These are phyloP conservation scores for Pulveroboletus sp. DNA, from an alignment of 768 basidiomycete species.

Conservation along the genomic window DNA sequence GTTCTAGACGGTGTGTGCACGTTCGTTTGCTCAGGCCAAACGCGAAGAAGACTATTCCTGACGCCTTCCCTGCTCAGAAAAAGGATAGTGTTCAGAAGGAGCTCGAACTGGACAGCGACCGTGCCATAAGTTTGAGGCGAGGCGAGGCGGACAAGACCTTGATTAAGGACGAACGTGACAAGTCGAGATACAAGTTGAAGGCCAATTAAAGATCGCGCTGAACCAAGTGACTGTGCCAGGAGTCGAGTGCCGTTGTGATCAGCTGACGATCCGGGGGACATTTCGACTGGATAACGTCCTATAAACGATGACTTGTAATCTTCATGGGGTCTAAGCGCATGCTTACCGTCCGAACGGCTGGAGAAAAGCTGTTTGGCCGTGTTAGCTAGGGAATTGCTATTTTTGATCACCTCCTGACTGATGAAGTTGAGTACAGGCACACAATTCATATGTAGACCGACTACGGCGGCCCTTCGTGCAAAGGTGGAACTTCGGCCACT, in stretches of 20 bases:
- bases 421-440: too few species aligned
- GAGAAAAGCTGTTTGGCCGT: slow-evolving; percentile 16
- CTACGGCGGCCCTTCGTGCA: too few species aligned
- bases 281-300: slow-evolving; percentile 7
- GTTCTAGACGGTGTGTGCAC: background rate
- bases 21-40: slow-evolving; percentile 24
- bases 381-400: slow-evolving; percentile 3
- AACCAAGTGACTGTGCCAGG: slow-evolving; percentile 34
- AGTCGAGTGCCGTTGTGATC: slow-evolving; percentile 13
- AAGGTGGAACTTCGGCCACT: too few species aligned
- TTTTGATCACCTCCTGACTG: background rate
- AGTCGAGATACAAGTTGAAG: slow-evolving; percentile 83
- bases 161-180: slow-evolving; percentile 87
- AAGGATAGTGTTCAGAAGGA: slow-evolving; percentile 82
- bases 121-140: slow-evolving; percentile 86
- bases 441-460: too few species aligned
- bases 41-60: slow-evolving; percentile 78
- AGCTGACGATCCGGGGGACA: slow-evolving; percentile 2
- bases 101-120: slow-evolving; percentile 91
- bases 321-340: too few species aligned
- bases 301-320: slow-evolving; percentile 1
- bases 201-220: slow-evolving; percentile 66
- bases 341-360: too few species aligned
- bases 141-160: slow-evolving; percentile 76
- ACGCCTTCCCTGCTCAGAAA: slow-evolving; percentile 94